Conservation (phyloP, 345 rosid species). For the Gossypium thurberi region DNA sequence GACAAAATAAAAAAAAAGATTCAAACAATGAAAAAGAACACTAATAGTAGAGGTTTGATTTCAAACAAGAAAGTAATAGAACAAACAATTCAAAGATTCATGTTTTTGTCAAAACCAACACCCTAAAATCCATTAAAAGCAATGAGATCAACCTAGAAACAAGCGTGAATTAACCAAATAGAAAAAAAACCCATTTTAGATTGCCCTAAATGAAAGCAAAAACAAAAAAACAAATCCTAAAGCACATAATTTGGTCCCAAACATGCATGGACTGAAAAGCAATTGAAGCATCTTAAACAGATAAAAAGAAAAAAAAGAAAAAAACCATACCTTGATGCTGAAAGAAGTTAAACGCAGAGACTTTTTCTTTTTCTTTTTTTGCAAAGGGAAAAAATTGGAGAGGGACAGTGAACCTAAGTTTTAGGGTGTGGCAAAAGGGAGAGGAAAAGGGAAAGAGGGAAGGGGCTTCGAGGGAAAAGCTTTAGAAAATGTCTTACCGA, state of each 20-base stretch:
- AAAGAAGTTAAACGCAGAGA: slow-evolving; percentile 13
- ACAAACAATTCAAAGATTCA: not conserved
- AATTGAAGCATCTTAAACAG: slow-evolving; percentile 3
- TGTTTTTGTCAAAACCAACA: not conserved
- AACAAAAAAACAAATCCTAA: not conserved
- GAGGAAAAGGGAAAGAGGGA: too few species aligned
- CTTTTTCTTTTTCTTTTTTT: not conserved
- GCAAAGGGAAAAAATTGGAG: not conserved
- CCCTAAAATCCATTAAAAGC: not conserved
- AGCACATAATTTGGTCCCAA: not conserved
- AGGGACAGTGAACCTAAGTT: slow-evolving; percentile 16
- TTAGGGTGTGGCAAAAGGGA: too few species aligned
- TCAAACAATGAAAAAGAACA: too few species aligned
- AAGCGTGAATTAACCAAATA: slow-evolving; percentile 14
- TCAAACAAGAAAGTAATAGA: not conserved
- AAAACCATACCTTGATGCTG: slow-evolving; percentile 18
- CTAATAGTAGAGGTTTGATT: not conserved
- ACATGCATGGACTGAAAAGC: not conserved
- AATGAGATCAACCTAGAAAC: slow-evolving; percentile 12
- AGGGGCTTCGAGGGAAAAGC: too few species aligned
- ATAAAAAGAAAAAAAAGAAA: not conserved
- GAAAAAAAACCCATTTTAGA: slow-evolving; percentile 15
- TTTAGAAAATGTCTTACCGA: too few species aligned
- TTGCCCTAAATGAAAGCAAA: slow-evolving; percentile 2
- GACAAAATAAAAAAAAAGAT: too few species aligned